These are phyloP conservation scores for Tolypocladium endophyticum DNA, from an alignment of 2,329 filamentous ascomycete genomes.

Conservation along the genomic window DNA sequence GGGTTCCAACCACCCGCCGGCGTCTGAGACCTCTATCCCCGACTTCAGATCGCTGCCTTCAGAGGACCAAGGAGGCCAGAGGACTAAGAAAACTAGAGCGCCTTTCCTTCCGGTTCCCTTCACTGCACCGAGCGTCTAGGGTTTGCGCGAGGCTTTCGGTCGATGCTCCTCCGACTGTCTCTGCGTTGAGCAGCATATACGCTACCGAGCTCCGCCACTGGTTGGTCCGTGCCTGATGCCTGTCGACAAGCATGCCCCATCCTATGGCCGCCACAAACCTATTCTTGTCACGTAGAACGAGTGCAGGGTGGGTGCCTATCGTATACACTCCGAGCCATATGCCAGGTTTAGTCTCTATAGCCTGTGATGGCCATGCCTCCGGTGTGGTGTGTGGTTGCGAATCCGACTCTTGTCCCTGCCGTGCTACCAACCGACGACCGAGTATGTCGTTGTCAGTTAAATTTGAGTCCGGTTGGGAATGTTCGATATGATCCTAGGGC, in stretches of 20 bases:
- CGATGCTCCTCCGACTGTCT: not conserved
- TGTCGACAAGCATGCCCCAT: not conserved
- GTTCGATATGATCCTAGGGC: not conserved
- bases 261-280: not conserved
- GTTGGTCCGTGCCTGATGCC: not conserved
- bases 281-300: not conserved
- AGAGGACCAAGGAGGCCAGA: not conserved
- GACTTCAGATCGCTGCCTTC: not conserved
- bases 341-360: not conserved
- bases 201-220: not conserved
- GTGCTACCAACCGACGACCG: constrained; percentile 1
- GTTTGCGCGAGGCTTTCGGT: not conserved
- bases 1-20: not conserved
- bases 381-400: constrained; percentile 2
- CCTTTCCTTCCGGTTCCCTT: not conserved
- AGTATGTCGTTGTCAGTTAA: not conserved
- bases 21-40: not conserved
- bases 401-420: not conserved
- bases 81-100: not conserved
- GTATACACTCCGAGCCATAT: not conserved
- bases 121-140: not conserved
- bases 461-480: not conserved
- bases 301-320: not conserved
- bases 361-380: not conserved
- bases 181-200: not conserved